Evolutionary conservation across 805 yeast species (phyloP).

Genomic region (Suhomyces sp.): DNA sequence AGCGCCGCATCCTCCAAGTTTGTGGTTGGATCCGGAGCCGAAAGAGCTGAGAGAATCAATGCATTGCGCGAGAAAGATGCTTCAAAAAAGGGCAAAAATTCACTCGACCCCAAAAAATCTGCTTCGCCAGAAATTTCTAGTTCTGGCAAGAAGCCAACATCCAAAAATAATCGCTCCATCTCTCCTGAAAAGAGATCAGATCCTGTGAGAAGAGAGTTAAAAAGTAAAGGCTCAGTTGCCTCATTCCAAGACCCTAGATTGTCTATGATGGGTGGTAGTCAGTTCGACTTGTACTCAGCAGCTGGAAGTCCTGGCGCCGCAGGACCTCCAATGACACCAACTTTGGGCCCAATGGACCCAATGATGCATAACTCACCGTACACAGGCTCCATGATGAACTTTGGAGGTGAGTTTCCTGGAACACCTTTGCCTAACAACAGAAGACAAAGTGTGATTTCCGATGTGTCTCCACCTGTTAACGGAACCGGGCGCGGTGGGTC

Average conservation of each 20-base stretch:
- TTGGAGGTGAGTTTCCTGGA: constrained; percentile 8
- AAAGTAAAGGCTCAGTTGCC: constrained; percentile 1
- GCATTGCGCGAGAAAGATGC: constrained; percentile 6
- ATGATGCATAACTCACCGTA: constrained; percentile 7
- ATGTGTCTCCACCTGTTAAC: not conserved
- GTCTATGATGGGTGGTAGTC: constrained; percentile 2
- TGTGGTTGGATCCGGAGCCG: constrained; percentile 15
- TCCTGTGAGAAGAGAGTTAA: constrained; percentile 2
- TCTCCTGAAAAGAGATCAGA: constrained; percentile 3
- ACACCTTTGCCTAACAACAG: constrained; percentile 7
- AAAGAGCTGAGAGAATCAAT: constrained; percentile 11
- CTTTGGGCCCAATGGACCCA: constrained; percentile 4
- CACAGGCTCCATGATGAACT: constrained; percentile 17
- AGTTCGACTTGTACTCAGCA: not conserved
- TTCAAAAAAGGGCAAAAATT: not conserved
- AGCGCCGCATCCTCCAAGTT: constrained; percentile 29
- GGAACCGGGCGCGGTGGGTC: constrained; percentile 1
- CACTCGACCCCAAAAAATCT: constrained; percentile 3
- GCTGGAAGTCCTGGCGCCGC: not conserved
- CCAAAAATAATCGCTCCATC: not conserved
- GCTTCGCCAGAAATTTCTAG: not conserved
- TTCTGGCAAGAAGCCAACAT: not conserved
- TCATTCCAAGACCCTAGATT: constrained; percentile 5
- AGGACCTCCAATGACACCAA: constrained; percentile 5
- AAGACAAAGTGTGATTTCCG: not conserved